These are phyloP conservation scores for Stagonosporopsis tanaceti DNA, from an alignment of 2,329 filamentous ascomycete species.

Conservation along the genomic window DNA sequence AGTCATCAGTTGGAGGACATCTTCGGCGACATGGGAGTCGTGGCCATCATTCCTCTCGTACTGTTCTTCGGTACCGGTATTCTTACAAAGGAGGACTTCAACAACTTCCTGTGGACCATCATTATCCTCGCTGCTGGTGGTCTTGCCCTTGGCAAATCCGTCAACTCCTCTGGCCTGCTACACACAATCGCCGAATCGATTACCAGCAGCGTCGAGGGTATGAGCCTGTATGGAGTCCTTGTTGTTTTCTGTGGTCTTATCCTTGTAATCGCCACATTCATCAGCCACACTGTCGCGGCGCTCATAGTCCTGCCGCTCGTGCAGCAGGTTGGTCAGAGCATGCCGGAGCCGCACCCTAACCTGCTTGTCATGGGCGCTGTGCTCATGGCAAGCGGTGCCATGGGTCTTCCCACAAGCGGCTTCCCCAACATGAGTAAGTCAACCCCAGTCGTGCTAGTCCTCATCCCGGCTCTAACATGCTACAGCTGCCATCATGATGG, in stretches of 20 bases:
- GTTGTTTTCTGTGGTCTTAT: conserved; percentile 87
- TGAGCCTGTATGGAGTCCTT: conserved; percentile 85
- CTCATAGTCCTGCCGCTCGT: conserved; percentile 94
- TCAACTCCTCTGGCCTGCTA: conserved; percentile 89
- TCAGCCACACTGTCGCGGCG: conserved; percentile 95
- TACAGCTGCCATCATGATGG: conserved; percentile 97
- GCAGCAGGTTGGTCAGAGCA: conserved; percentile 79
- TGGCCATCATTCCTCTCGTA: conserved; percentile 94
- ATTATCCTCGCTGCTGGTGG: conserved; percentile 97
- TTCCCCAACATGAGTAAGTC: conserved; percentile 99
- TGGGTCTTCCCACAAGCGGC: conserved; percentile 93
- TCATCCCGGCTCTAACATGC: conserved; percentile 22
- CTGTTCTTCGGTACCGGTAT: conserved; percentile 97
- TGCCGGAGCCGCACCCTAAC: conserved; percentile 91
- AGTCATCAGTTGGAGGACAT: conserved; percentile 85
- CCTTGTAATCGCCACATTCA: conserved; percentile 93
- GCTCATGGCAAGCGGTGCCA: conserved; percentile 96
- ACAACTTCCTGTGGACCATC: conserved; percentile 99
- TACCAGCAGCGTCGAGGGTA: conserved; percentile 73
- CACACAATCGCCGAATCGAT: conserved; percentile 86
- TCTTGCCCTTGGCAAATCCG: conserved; percentile 89
- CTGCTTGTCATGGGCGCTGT: conserved; percentile 93
- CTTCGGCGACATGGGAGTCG: conserved; percentile 98
- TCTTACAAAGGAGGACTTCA: conserved; percentile 98
- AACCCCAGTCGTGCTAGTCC: background rate